Conservation (phyloP, 371 early-diverging fungal genomes). For the Sporodiniella umbellata region DNA sequence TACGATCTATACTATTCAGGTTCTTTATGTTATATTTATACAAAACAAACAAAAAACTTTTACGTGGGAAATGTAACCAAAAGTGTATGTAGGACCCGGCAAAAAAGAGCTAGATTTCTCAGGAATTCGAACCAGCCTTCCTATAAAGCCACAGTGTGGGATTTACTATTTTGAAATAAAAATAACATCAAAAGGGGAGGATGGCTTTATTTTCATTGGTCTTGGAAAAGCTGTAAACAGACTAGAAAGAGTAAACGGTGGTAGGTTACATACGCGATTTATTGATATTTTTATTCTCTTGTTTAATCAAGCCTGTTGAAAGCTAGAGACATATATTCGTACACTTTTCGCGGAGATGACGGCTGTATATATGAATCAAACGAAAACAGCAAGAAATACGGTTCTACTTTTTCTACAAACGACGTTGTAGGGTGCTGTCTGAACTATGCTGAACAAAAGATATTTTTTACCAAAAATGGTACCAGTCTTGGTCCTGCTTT, state of each 20-base stretch:
- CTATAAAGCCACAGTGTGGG: constrained; percentile 84
- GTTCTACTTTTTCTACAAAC: constrained; percentile 85
- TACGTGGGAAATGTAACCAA: constrained; percentile 3
- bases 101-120: constrained; percentile 75
- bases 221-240: constrained; percentile 54
- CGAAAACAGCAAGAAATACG: constrained; percentile 75
- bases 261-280: background rate
- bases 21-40: too few relatives aligned
- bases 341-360: constrained; percentile 90
- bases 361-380: constrained; percentile 72
- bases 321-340: constrained; percentile 76
- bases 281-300: background rate
- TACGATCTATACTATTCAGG: constrained; percentile 57
- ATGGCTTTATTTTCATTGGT: constrained; percentile 89
- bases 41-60: too few relatives aligned
- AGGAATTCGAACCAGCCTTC: constrained; percentile 72
- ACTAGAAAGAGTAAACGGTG: constrained; percentile 77
- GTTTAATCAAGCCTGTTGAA: constrained; percentile 14
- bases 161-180: constrained; percentile 88
- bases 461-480: constrained; percentile 93
- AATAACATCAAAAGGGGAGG: constrained; percentile 77
- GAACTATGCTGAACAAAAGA: constrained; percentile 70
- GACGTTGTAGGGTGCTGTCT: constrained; percentile 92
- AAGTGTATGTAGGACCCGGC: constrained; percentile 67
- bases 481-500: constrained; percentile 64